Percentiles rank a stretch among this genome's conserved stretches.
Evolutionary conservation across 2,329 filamentous ascomycete genomes (phyloP).

Genomic region (Colletotrichum melonis): DNA sequence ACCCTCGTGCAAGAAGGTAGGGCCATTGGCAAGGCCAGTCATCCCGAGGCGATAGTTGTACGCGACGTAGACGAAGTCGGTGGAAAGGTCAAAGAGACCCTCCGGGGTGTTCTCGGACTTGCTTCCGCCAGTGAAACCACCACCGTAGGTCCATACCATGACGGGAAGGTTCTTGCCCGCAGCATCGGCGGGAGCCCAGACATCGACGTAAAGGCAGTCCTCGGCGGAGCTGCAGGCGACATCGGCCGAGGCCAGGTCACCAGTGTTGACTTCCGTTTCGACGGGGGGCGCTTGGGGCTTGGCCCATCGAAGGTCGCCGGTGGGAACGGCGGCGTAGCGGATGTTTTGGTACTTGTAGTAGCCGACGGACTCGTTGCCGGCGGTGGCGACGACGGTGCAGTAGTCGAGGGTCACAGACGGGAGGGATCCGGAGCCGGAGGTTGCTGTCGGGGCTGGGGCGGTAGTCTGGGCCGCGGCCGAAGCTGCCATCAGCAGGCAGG

Average conservation of each 20-base stretch:
- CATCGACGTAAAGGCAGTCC: slow-evolving; percentile 16
- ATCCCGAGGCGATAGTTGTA: slow-evolving; percentile 55
- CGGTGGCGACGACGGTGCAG: slow-evolving; percentile 15
- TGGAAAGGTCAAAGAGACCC: slow-evolving; percentile 44
- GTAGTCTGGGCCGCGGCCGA: slow-evolving; percentile 3
- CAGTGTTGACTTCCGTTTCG: slow-evolving; percentile 19
- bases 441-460: neutral
- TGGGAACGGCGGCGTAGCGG: slow-evolving; percentile 39
- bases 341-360: slow-evolving; percentile 41
- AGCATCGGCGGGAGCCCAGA: slow-evolving; percentile 6
- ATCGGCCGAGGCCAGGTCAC: neutral
- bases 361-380: slow-evolving; percentile 15
- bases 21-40: slow-evolving; percentile 51
- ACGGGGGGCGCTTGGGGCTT: slow-evolving; percentile 3
- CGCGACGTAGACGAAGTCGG: slow-evolving; percentile 49
- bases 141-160: slow-evolving; percentile 60
- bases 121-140: slow-evolving; percentile 50
- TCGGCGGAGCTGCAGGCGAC: slow-evolving; percentile 16
- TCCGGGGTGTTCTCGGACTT: slow-evolving; percentile 40
- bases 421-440: neutral
- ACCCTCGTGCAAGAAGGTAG: slow-evolving; percentile 36
- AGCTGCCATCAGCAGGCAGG: slow-evolving; percentile 1
- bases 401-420: slow-evolving; percentile 21
- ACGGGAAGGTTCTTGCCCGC: slow-evolving; percentile 40
- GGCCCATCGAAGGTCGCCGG: slow-evolving; percentile 38